Evolutionary conservation across 192 early-diverging fungal species (phyloP).

Genomic region (Podila minutissima): DNA sequence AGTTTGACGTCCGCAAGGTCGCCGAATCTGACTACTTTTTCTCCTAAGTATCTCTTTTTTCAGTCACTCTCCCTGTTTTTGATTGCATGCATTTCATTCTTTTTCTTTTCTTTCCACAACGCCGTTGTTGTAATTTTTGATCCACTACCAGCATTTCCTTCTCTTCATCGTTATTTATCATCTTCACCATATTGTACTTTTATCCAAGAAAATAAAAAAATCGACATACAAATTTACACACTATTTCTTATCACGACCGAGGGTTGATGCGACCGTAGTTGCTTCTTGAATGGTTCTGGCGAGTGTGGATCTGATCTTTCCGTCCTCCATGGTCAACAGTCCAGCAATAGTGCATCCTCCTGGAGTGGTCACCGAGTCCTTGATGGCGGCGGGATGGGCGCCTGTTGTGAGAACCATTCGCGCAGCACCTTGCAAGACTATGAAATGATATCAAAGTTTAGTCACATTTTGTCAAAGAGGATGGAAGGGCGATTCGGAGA

Average conservation of each 20-base stretch:
- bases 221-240: not conserved
- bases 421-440: slow-evolving; percentile 62
- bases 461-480: not conserved
- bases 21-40: slow-evolving; percentile 92
- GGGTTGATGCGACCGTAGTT: slow-evolving; percentile 57
- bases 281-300: slow-evolving; percentile 65
- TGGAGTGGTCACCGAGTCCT: slow-evolving; percentile 65
- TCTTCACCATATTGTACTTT: too few species aligned
- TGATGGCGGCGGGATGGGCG: slow-evolving; percentile 61
- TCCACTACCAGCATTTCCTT: too few species aligned
- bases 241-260: slow-evolving; percentile 53
- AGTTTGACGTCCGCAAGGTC: slow-evolving; percentile 87
- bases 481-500: not conserved
- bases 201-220: too few species aligned
- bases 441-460: not conserved
- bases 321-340: slow-evolving; percentile 66
- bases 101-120: slow-evolving; percentile 3
- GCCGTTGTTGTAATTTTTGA: too few species aligned
- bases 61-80: not conserved
- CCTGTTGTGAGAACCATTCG: slow-evolving; percentile 62
- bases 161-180: too few species aligned
- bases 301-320: slow-evolving; percentile 64
- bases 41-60: slow-evolving; percentile 61
- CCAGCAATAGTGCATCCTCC: slow-evolving; percentile 67
- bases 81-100: not conserved